These are phyloP conservation scores for Lolium multiflorum DNA, from an alignment of 176 grass and related monocot species.

Conservation along the genomic window DNA sequence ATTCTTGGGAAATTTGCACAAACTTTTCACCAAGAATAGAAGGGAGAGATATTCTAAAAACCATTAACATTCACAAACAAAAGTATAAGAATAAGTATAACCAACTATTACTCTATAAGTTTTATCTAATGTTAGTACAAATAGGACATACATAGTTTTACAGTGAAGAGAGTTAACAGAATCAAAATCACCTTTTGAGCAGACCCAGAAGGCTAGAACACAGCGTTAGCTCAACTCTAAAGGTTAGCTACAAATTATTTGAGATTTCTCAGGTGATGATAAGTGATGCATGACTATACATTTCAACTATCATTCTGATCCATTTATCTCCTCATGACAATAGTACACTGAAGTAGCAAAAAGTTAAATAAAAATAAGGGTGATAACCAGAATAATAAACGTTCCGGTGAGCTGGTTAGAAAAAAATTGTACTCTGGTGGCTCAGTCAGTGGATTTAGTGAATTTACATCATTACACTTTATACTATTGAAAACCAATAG, in stretches of 20 bases:
- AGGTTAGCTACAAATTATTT: constrained; percentile 20
- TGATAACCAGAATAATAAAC: neutral
- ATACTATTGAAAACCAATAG: constrained; percentile 12
- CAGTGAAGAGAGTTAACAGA: neutral
- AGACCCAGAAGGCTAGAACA: neutral
- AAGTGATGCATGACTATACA: constrained; percentile 22
- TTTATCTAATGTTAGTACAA: neutral
- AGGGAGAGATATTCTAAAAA: neutral
- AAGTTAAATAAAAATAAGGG: neutral
- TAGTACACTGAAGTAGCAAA: neutral
- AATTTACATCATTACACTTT: neutral
- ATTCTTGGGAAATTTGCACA: constrained; percentile 14
- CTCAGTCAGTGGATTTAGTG: neutral
- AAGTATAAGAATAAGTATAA: neutral
- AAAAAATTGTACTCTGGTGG: neutral
- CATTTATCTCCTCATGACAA: constrained; percentile 15
- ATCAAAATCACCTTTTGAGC: neutral
- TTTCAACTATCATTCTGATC: constrained; percentile 10
- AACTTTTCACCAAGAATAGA: constrained; percentile 3
- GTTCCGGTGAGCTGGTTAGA: constrained; percentile 12
- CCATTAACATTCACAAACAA: constrained; percentile 3
- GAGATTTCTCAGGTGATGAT: constrained; percentile 11
- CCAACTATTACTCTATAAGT: constrained; percentile 5
- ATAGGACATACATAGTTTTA: neutral
- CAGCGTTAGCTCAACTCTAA: neutral